Conservation (phyloP, 768 basidiomycete species). For the Roridomyces roridus region DNA sequence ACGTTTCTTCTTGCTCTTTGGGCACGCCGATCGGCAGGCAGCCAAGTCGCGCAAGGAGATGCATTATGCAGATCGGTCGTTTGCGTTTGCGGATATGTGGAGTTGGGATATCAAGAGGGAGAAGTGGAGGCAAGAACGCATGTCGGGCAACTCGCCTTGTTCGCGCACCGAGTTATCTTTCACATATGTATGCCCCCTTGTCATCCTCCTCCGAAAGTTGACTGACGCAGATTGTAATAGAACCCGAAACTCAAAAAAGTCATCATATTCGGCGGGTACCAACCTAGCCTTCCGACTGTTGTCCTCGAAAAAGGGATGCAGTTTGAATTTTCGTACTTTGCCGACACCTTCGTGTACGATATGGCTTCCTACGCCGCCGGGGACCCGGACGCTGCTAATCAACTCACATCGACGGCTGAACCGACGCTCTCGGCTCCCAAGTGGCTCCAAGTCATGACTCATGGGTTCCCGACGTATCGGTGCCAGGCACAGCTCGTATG, state of each 20-base stretch:
- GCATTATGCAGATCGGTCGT: conserved; percentile 24
- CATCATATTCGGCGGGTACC: conserved; percentile 48
- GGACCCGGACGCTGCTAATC: too few relatives aligned
- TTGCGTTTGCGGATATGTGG: conserved; percentile 37
- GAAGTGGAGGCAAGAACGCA: conserved; percentile 36
- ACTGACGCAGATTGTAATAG: not conserved
- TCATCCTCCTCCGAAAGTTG: not conserved
- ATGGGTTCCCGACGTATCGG: conserved; percentile 49
- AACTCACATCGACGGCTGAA: not conserved
- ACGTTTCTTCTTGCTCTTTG: conserved; percentile 42
- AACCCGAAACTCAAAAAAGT: conserved; percentile 34
- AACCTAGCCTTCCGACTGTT: conserved; percentile 32
- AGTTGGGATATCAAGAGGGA: conserved; percentile 35
- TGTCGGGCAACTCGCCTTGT: conserved; percentile 37
- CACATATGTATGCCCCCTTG: conserved; percentile 27
- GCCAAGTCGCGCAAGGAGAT: conserved; percentile 30
- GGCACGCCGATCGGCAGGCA: conserved; percentile 39
- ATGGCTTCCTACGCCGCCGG: conserved; percentile 4
- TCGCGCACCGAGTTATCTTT: conserved; percentile 37
- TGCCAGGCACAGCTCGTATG: conserved; percentile 39
- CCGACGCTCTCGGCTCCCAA: conserved; percentile 16
- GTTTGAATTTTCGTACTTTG: conserved; percentile 45
- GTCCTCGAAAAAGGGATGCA: not conserved
- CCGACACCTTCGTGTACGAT: conserved; percentile 45
- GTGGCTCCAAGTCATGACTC: conserved; percentile 48